A percentile compares a stretch with the other conserved stretches of the same genome.
phyloP scores from a whole-genome alignment of 2,329 filamentous ascomycete species.

The Ophiostoma ulmi region DNA sequence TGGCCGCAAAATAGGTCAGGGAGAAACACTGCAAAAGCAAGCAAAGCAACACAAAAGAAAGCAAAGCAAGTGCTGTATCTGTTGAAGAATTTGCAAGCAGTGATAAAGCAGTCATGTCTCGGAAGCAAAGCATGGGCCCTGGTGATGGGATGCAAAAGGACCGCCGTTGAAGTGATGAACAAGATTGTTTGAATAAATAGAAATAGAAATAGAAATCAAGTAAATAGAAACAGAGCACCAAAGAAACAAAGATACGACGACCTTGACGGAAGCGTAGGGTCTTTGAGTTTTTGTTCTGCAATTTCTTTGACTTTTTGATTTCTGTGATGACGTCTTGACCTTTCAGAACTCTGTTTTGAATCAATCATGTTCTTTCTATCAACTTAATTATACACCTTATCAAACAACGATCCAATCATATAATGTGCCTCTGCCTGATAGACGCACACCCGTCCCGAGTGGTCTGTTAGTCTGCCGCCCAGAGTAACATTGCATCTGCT shows the following conservation, averaged over 20 bases:
- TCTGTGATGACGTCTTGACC: not conserved
- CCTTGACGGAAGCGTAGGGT: too few species aligned
- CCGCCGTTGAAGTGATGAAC: not conserved
- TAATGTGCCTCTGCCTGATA: not conserved
- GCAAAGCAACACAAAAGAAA: not conserved
- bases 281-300: not conserved
- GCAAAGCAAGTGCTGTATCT: not conserved
- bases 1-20: not conserved
- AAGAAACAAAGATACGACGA: too few species aligned
- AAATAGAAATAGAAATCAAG: too few species aligned
- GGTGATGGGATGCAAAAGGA: not conserved
- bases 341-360: not conserved
- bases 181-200: not conserved
- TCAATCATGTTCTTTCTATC: not conserved
- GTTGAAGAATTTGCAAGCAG: not conserved
- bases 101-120: constrained; percentile 1
- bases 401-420: not conserved
- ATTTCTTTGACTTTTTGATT: not conserved
- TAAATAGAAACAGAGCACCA: too few species aligned
- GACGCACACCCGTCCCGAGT: not conserved
- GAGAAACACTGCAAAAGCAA: not conserved
- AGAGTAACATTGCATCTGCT: not conserved
- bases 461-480: not conserved
- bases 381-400: not conserved
- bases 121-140: constrained; percentile 2